Conservation (phyloP, 2,329 filamentous ascomycete genomes). For the Geosmithia putterillii region DNA sequence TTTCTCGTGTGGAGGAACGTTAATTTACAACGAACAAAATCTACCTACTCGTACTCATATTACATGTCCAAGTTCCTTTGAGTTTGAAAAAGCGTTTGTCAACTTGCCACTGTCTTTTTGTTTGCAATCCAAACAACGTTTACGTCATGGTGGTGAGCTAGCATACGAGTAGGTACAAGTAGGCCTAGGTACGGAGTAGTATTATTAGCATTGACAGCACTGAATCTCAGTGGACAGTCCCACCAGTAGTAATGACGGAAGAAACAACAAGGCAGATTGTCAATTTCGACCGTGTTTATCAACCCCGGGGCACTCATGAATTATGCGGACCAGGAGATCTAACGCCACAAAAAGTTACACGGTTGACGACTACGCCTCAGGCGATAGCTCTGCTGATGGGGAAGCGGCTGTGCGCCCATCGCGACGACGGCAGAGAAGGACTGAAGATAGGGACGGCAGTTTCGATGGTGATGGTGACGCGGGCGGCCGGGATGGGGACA, state of each 20-base stretch:
- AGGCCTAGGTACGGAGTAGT: too few relatives aligned
- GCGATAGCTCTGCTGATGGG: conserved; percentile 11
- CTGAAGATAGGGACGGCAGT: conserved; percentile 15
- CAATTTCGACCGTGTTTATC: neutral
- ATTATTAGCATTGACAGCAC: neutral
- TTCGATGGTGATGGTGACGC: conserved; percentile 14
- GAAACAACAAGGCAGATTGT: neutral
- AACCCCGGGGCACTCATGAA: neutral
- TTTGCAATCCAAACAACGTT: too few relatives aligned
- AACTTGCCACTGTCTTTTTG: too few relatives aligned
- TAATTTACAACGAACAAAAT: too few relatives aligned
- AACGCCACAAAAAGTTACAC: conserved; percentile 21
- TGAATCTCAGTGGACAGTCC: neutral
- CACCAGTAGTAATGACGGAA: neutral
- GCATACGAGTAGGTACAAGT: too few relatives aligned
- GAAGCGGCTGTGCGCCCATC: conserved; percentile 6
- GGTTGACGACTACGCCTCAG: conserved; percentile 20
- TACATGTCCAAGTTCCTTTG: too few relatives aligned
- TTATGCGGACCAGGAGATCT: conserved; percentile 24
- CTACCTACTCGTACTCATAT: too few relatives aligned
- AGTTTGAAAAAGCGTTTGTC: too few relatives aligned
- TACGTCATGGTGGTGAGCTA: too few relatives aligned
- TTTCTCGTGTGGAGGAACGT: too few relatives aligned
- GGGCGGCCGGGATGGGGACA: conserved; percentile 10
- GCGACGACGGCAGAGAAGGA: conserved; percentile 9